A percentile compares a stretch with the other conserved stretches of the same genome.
These are phyloP conservation scores for Colletotrichum chrysophilum DNA, from an alignment of 2,329 filamentous ascomycete genomes.

Conservation along the genomic window DNA sequence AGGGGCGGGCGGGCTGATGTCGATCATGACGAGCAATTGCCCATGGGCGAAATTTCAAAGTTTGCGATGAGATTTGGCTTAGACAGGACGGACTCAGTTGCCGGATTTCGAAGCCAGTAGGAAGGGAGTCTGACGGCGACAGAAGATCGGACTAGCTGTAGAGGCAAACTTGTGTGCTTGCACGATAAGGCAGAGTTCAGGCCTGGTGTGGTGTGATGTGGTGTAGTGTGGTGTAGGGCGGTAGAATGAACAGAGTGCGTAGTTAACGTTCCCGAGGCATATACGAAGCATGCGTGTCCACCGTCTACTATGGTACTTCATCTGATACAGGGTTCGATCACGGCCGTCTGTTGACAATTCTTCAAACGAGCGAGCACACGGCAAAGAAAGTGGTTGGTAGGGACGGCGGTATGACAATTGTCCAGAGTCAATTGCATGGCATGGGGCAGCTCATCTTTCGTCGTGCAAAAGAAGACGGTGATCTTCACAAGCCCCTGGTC, in stretches of 20 bases:
- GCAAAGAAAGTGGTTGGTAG: not conserved
- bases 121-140: not conserved
- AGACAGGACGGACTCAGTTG: not conserved
- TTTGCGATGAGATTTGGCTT: not conserved
- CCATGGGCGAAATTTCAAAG: not conserved
- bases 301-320: not conserved
- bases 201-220: not conserved
- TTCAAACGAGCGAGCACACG: not conserved
- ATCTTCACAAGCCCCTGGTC: not conserved
- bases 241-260: not conserved
- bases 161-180: not conserved
- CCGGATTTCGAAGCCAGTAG: not conserved
- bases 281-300: not conserved
- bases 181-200: not conserved
- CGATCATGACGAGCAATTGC: slow-evolving; percentile 6
- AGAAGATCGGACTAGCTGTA: not conserved
- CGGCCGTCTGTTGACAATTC: not conserved
- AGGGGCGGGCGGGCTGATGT: not conserved
- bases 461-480: not conserved
- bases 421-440: not conserved
- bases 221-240: not conserved
- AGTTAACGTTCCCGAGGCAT: not conserved
- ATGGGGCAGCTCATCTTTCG: not conserved
- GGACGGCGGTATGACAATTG: not conserved
- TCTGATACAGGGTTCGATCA: not conserved